Percentiles rank a stretch among this genome's conserved stretches.
phyloP scores from a whole-genome alignment of 75 land plant species.

The Pinus taeda region DNA sequence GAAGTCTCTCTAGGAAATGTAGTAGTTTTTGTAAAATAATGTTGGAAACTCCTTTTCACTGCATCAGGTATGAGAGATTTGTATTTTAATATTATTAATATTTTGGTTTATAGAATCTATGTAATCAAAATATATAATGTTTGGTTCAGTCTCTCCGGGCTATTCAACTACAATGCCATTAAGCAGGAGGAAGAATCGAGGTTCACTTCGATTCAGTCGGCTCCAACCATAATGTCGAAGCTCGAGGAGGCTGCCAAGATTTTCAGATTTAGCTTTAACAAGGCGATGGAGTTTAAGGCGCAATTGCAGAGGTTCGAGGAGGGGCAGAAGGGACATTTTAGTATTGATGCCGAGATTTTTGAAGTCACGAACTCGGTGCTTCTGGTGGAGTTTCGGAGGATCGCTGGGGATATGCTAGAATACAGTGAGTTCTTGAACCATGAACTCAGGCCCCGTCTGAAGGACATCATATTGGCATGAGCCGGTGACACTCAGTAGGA shows the following conservation, averaged over 20 bases:
- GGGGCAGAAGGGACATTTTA: conserved; percentile 17
- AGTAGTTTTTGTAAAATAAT: no score
- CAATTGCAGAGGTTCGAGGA: conserved; percentile 12
- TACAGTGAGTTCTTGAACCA: conserved; percentile 19
- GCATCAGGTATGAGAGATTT: no score
- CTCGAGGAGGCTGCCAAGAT: conserved; percentile 25
- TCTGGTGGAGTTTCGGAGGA: conserved; percentile 36
- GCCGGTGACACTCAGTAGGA: conserved; percentile 4
- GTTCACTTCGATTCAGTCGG: conserved; percentile 28
- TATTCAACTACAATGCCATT: conserved; percentile 12
- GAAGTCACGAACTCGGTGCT: conserved; percentile 27
- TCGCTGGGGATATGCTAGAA: conserved; percentile 31
- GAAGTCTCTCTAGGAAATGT: no score
- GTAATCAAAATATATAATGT: no score
- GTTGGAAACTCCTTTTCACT: no score
- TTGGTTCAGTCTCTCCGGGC: conserved; percentile 28
- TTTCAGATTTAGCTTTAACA: conserved; percentile 21
- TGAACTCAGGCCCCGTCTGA: conserved; percentile 21
- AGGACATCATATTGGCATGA: conserved; percentile 32
- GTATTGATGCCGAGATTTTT: conserved; percentile 35
- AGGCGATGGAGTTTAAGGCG: conserved; percentile 20
- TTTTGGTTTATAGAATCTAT: no score
- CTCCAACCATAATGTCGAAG: conserved; percentile 24
- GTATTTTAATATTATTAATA: no score
- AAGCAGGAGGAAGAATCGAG: conserved; percentile 18